phyloP scores from a whole-genome alignment of 768 basidiomycete genomes.

The Pleurotus tuber-regium region DNA sequence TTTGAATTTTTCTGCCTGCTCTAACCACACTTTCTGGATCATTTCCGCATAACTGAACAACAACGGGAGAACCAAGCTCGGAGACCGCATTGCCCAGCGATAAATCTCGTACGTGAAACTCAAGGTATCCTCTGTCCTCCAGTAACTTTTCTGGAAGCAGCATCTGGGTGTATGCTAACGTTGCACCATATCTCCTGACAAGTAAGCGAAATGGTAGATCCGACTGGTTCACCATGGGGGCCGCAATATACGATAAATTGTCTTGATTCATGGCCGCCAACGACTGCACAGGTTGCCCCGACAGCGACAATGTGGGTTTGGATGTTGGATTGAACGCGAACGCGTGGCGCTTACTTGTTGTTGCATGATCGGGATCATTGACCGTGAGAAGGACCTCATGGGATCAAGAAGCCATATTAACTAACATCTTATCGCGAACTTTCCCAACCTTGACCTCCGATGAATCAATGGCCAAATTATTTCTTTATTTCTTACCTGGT shows the following conservation, averaged over 20 bases:
- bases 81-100: conserved; percentile 21
- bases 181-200: conserved; percentile 48
- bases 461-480: no score
- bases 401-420: no score
- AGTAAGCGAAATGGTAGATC: conserved; percentile 39
- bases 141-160: conserved; percentile 60
- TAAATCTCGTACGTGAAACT: conserved; percentile 61
- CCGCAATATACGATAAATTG: conserved; percentile 47
- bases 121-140: conserved; percentile 61
- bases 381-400: no score
- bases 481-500: no score
- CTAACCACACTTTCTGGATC: conserved; percentile 58
- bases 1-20: conserved; percentile 59
- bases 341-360: no score
- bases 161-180: conserved; percentile 78
- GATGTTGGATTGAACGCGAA: no score
- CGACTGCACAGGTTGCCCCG: background rate
- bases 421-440: no score
- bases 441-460: no score
- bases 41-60: conserved; percentile 75
- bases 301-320: no score
- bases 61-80: conserved; percentile 42
- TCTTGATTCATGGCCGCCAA: background rate
- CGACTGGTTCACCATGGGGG: conserved; percentile 81
- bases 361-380: no score